These are phyloP conservation scores for Solanum etuberosum DNA, from an alignment of 257 asterid genomes.

Conservation along the genomic window DNA sequence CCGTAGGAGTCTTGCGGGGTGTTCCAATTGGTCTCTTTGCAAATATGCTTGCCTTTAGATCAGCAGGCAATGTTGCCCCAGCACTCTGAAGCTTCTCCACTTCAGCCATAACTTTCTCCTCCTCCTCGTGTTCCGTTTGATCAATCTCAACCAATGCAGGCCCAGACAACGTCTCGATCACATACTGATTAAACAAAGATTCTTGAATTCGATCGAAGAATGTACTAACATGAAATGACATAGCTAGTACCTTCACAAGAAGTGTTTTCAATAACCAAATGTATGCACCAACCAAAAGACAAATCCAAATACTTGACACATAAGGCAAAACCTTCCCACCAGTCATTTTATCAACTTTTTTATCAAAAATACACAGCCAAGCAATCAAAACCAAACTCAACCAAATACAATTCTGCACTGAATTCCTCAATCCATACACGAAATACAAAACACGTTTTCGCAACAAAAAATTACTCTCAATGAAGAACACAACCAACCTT, in stretches of 20 bases:
- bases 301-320: constrained; percentile 66
- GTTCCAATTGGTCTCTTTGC: constrained; percentile 35
- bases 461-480: constrained; percentile 54
- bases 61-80: constrained; percentile 61
- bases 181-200: constrained; percentile 68
- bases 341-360: constrained; percentile 39
- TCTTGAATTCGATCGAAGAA: constrained; percentile 82
- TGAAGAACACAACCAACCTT: constrained; percentile 44
- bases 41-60: constrained; percentile 48
- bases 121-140: constrained; percentile 52
- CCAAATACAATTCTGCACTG: constrained; percentile 90
- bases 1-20: constrained; percentile 35
- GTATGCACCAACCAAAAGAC: constrained; percentile 65
- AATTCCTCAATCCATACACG: constrained; percentile 68
- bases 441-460: constrained; percentile 72
- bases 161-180: constrained; percentile 57
- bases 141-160: constrained; percentile 54
- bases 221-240: constrained; percentile 72
- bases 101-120: constrained; percentile 56
- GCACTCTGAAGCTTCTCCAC: constrained; percentile 69
- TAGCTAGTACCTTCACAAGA: constrained; percentile 78
- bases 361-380: constrained; percentile 63
- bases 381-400: constrained; percentile 65
- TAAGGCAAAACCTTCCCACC: constrained; percentile 28
- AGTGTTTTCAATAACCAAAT: constrained; percentile 75